Evolutionary conservation across 306 rosid species (phyloP).

Genomic region (Luffa aegyptiaca): DNA sequence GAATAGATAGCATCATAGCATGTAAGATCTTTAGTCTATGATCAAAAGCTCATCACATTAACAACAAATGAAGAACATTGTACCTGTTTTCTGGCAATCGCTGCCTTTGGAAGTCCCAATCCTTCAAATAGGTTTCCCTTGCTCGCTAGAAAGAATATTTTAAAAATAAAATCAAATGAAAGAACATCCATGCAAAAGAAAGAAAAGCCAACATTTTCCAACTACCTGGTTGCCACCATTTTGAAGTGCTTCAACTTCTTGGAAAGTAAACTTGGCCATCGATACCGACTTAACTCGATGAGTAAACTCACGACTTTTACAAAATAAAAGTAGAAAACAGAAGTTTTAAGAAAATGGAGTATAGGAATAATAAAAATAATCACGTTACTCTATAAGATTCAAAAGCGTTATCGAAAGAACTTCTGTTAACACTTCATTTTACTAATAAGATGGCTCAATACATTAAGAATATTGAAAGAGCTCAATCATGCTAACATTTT

Average conservation of each 20-base stretch:
- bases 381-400: background rate
- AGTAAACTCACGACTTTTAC: slow-evolving; percentile 82
- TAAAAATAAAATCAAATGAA: slow-evolving; percentile 15
- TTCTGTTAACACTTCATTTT: background rate
- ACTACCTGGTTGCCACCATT: slow-evolving; percentile 96
- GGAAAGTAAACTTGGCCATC: slow-evolving; percentile 81
- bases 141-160: slow-evolving; percentile 50
- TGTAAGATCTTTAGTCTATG: background rate
- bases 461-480: background rate
- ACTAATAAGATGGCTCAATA: background rate
- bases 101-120: slow-evolving; percentile 85
- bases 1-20: slow-evolving; percentile 8
- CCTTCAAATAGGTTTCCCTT: slow-evolving; percentile 68
- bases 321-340: slow-evolving; percentile 12
- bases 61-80: slow-evolving; percentile 7
- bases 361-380: background rate
- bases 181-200: slow-evolving; percentile 8
- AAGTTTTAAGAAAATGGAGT: background rate
- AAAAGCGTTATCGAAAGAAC: background rate
- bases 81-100: slow-evolving; percentile 76
- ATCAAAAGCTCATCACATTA: background rate
- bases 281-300: slow-evolving; percentile 98
- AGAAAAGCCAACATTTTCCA: background rate
- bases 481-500: background rate
- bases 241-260: slow-evolving; percentile 86